Percentiles rank a stretch among this genome's conserved stretches.
Evolutionary conservation across 2,329 filamentous ascomycete genomes (phyloP).

Genomic region (Clonostachys byssicola): DNA sequence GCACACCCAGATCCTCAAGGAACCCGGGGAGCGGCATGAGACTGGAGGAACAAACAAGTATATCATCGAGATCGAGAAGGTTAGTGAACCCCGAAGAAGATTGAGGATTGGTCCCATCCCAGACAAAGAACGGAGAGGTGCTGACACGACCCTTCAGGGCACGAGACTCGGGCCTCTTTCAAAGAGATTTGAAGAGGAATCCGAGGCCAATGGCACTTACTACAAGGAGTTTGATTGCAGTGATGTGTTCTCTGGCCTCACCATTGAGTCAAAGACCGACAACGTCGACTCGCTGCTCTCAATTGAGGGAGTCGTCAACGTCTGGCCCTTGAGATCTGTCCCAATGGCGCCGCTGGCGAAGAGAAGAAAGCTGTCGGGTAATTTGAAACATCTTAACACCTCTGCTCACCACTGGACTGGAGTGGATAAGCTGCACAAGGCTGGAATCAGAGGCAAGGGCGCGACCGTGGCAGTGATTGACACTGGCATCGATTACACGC

Average conservation of each 20-base stretch:
- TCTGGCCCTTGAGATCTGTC: constrained; percentile 25
- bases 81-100: neutral
- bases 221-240: constrained; percentile 24
- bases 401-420: constrained; percentile 31
- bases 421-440: constrained; percentile 27
- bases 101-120: neutral
- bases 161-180: constrained; percentile 8
- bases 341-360: constrained; percentile 5
- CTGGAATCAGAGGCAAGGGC: constrained; percentile 29
- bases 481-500: constrained; percentile 32
- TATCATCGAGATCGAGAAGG: constrained; percentile 13
- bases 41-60: constrained; percentile 12
- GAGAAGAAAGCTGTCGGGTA: neutral
- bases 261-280: constrained; percentile 21
- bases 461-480: constrained; percentile 32
- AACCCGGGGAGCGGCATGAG: neutral
- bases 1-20: neutral
- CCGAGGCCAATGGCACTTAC: constrained; percentile 6
- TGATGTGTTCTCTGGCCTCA: constrained; percentile 26
- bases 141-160: constrained; percentile 1
- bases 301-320: constrained; percentile 26
- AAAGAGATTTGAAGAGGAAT: constrained; percentile 11
- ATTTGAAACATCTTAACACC: constrained; percentile 14
- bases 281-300: constrained; percentile 22
- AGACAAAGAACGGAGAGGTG: neutral